Conservation (phyloP, 129 eudicot genomes). For the Logfia minima region DNA sequence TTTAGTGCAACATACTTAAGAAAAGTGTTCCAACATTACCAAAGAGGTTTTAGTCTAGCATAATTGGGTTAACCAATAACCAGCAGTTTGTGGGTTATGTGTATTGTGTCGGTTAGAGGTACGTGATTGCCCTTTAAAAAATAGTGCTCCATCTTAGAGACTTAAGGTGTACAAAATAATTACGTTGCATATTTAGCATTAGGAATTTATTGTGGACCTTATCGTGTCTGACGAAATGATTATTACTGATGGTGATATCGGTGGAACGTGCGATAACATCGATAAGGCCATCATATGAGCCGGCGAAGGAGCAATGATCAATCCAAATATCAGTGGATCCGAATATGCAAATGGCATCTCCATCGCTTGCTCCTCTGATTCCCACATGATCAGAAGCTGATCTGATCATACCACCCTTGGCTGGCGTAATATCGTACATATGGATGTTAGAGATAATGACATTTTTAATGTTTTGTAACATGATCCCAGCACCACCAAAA, state of each 20-base stretch:
- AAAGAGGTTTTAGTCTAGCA: too few species aligned
- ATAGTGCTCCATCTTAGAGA: too few species aligned
- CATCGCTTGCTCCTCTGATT: conserved; percentile 57
- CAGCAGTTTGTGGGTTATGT: too few species aligned
- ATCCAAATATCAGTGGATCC: conserved; percentile 61
- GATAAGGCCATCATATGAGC: conserved; percentile 59
- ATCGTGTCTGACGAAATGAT: conserved; percentile 76
- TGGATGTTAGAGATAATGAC: conserved; percentile 55
- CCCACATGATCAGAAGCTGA: conserved; percentile 56
- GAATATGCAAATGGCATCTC: conserved; percentile 75
- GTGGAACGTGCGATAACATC: conserved; percentile 73
- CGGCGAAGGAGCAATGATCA: conserved; percentile 72
- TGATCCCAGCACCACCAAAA: conserved; percentile 70
- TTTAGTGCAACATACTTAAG: background rate
- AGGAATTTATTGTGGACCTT: conserved; percentile 30
- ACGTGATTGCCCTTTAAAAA: too few species aligned
- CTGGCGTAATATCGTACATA: conserved; percentile 46
- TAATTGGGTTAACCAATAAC: too few species aligned
- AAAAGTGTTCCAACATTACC: too few species aligned
- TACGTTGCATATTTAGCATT: background rate
- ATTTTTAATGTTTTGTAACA: conserved; percentile 53
- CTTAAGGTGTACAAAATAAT: background rate
- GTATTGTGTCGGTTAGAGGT: too few species aligned
- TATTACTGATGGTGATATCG: conserved; percentile 70
- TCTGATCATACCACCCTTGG: conserved; percentile 63